Evolutionary conservation across 228 moss, liverwort and hornwort species (phyloP), one percentile per base, ranked within the genome.

Genomic region (Sphagnum magellanicum): DNA sequence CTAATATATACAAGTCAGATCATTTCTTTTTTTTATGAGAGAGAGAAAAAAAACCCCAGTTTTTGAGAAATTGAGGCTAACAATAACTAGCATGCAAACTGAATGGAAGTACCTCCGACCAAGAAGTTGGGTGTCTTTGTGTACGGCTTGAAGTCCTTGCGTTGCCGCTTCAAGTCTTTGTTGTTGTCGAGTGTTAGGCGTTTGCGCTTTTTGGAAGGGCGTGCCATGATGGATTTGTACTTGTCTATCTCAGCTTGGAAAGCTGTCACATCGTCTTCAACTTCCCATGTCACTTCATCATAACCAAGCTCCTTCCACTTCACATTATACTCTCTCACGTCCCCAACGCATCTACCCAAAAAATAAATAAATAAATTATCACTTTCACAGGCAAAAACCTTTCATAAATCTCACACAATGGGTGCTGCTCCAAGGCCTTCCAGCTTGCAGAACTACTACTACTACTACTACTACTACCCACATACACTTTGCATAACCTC

Each of bases 301-400:
- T 98, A 98, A 65, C 93, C 91, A 52, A 98, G 80, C 65, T 98
- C 97, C 75, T 92, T 98, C 97, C 97, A 98, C 79, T 98, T 98
- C 72, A 98, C 87, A 76, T 91, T 85, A 74, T 87, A 98, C 69
- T 98, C 93, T 77, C 89, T 93, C 55, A 98, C 83, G 74, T 93
- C 93, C 17, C 90, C 97, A 69, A 85, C 91, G 69, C 83, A 85
- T 74, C 93, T 93, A 88, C 70, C 32, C 32, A 32, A 32, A 32
- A 32, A 32, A 32, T 32, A 32, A 32, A 32, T 32, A 32, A 32
- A 32, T 32, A 32, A 32, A 50, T 68, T 12, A 16, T 48, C 16
- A 68, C 50, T 6, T 53, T 52, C 10, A 46, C 52, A 8, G 57
- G 10, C 12, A 53, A 16, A 68, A 16, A 6, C 32, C 32, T 32